Conservation (phyloP, 805 yeast species). For the Candida bentonensis region DNA sequence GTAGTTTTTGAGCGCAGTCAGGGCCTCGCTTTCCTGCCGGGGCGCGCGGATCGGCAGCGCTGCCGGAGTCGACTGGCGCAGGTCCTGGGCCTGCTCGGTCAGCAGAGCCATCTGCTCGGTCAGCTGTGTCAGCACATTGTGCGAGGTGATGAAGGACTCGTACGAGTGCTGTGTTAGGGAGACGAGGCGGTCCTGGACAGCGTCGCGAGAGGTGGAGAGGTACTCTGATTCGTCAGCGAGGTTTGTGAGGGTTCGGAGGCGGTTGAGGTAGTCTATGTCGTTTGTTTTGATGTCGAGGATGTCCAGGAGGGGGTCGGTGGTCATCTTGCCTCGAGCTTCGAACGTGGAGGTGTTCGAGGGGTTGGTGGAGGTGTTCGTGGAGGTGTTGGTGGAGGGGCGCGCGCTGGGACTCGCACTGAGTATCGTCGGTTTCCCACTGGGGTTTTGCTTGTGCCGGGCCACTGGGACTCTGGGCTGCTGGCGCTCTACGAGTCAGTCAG, state of each 20-base stretch:
- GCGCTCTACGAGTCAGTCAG: no score
- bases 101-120: neutral
- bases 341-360: no score
- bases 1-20: neutral
- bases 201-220: neutral
- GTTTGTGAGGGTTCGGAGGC: neutral
- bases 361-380: no score
- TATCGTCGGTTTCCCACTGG: no score
- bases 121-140: neutral
- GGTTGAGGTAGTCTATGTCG: neutral
- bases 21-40: neutral
- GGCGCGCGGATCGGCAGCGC: neutral
- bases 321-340: no score
- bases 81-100: neutral
- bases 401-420: no score
- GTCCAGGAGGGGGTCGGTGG: slow-evolving; percentile 11
- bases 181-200: neutral
- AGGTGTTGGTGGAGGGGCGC: no score
- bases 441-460: no score
- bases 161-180: neutral
- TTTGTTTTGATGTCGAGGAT: slow-evolving; percentile 1
- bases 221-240: neutral
- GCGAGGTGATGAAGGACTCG: neutral
- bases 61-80: neutral
- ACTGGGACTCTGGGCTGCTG: no score